Evolutionary conservation across 164 flowering plant species (phyloP), one percentile per base, ranked within the genome.

Genomic region (Dillenia suffruticosa): DNA sequence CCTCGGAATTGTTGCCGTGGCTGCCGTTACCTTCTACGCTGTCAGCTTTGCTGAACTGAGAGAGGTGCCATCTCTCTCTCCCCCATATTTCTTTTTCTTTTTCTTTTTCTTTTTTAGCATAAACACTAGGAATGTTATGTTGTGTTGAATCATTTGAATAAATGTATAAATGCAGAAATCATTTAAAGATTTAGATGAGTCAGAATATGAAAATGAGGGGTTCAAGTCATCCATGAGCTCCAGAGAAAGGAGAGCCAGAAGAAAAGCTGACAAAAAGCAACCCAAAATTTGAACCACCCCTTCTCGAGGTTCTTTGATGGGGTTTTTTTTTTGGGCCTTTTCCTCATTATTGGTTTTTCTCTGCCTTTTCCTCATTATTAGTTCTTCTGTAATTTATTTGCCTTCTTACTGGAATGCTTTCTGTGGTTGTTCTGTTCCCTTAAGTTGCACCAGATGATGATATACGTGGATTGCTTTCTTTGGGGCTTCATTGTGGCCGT

Each of bases 31-130:
- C 48, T 87, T 85, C 78, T 89, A 89, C 22, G 96, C 74, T 1
- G 96, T 89, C 6, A 87, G 92, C 84, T 89, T 89, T 56, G 0
- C 74, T 44, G 92, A 89, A 76, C 19, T 87, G 15, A 71, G 92
- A 58, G 89, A 89, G 89, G 92, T 86, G 61, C 46, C 13, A 8
- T 43, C 53, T 15, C 51, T 26, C 19, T 16, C 32, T 46, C 58
- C 17, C 48, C 46, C 13, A 2, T 15, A 8, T 24, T 24, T 40
- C 16, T 49, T 12, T 24, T 16, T 32, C 10, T 44, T 12, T 11
- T 44, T 10, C 24, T 0, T 40, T 52, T 9, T 52, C 10, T 52
- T 2, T n/a, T 14, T 51, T 10, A 2, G 3, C 22, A 16, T n/a
- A 10, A 3, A 22, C 9, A 14, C 26, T 40, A 3, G 40, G 44